Base-by-base conservation (phyloP, 768 basidiomycete species). In the Russula olivacea region DNA sequence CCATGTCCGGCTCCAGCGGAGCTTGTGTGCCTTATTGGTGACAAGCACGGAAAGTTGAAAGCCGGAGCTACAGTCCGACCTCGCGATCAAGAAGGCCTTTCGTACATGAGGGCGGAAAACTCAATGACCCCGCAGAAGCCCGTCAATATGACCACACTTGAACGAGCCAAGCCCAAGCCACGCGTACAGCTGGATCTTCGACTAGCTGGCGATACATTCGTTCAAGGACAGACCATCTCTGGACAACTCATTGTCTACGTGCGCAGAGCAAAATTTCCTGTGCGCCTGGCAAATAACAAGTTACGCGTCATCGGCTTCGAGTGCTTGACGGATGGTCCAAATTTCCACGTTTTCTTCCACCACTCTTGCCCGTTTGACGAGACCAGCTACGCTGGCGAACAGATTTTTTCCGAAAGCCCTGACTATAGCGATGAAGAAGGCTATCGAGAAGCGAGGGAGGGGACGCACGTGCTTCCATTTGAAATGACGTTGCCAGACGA, bases 261-360 rank as follows among this genome's bases (percentile, higher is more conserved):
- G 21, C 78, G 79, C 56, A 78, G 81, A 52, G 84, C 83, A 66
- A 82, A 83, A 60, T 76, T 79, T 2, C 76, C 82, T n/a, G 71
- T 92, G 3, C 76, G 84, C 67, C 73, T 96, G 15, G 85, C 85
- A 43, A 84, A 80, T 41, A 90, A 85, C 4, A 95, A 93, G 76
- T 73, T 95, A 36, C 79, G 92, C 61, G 78, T 94, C 23, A 80
- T 95, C 57, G 93, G 94, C 4, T 93, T 93, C 71, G 94, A 96
- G 75, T 85, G 83, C 48, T 79, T 84, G 48, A 76, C 81, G 0
- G 76, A 79, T 51, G 76, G 81, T 59, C 78, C 80, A 28, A 78
- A 81, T n/a, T 78, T 87, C 17, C 84, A 89, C 71, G 85, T 87
- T 14, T 96, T 97, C 74, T 95, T 89, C 71, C 91, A 93, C 68